Base-by-base conservation (phyloP, 495 filamentous ascomycete genomes). In the Aspergillus ellipticus region DNA sequence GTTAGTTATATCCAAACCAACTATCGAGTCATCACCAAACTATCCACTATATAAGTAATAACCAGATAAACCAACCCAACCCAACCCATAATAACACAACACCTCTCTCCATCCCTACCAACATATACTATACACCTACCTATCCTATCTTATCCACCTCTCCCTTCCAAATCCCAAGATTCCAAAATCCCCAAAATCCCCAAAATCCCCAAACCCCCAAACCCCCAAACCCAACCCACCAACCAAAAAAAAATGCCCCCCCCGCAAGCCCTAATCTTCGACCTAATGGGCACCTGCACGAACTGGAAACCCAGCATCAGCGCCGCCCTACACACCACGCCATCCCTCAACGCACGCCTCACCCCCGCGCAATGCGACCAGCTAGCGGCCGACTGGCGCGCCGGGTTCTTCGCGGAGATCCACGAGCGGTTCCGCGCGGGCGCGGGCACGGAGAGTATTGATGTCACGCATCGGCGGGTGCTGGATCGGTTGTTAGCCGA, bases 351-450 rank as follows among this genome's bases (percentile, higher is more conserved):
- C 35, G n/a, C 35, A 39, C 35, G 63, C 67, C 8, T 31, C 63
- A 0, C 42, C 55, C 41, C 35, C 22, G 0, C 63, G 0, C 63
- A 56, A 6, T 58, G 63, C 20, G 78, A 74, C 11, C 58, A 63
- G 10, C 51, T 81, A 53, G 79, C 78, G 2, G 66, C 81, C 0
- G 66, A 75, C 60, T 79, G 78, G 78, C 74, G 79, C 19, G 65
- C 71, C 21, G 57, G 62, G 13, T 82, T 77, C 60, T 81, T 82
- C 55, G 57, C 66, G 37, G 69, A 70, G 33, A 77, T 73, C 50
- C 65, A 71, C 21, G 58, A 60, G 13, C 77, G 78, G 2, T 61
- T 72, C 19, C 51, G 50, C 1, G 58, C 63, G 7, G 61, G 62
- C 11, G 64, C 72, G 9, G 60, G 69, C 1, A 70, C 69, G 0